Conservation (phyloP, 345 rosid species). For the Pugionium cornutum region DNA sequence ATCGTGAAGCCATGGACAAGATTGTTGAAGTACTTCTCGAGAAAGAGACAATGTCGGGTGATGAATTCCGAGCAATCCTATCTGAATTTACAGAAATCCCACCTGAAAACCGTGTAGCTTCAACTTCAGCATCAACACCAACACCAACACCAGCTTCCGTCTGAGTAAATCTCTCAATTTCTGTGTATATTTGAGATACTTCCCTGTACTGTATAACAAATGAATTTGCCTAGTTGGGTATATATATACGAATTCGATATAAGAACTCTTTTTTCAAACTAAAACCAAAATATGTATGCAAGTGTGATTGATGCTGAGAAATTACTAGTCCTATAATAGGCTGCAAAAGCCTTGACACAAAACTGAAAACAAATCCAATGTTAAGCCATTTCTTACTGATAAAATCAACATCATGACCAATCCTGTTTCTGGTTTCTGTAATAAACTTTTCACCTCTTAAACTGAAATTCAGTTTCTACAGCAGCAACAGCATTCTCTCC, state of each 20-base stretch:
- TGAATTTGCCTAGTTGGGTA: not conserved
- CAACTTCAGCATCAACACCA: conserved; percentile 38
- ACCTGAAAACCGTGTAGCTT: conserved; percentile 70
- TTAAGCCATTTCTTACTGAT: not conserved
- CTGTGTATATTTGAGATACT: conserved; percentile 32
- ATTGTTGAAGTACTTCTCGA: conserved; percentile 87
- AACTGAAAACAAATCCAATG: not conserved
- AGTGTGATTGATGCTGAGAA: too few relatives aligned
- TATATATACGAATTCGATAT: too few relatives aligned
- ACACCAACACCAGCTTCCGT: conserved; percentile 47
- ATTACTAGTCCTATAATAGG: too few relatives aligned
- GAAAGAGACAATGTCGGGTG: conserved; percentile 85
- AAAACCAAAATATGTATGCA: too few relatives aligned
- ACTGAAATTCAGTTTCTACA: too few relatives aligned
- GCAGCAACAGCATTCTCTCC: not conserved
- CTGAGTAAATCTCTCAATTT: conserved; percentile 17
- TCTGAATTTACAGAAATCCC: conserved; percentile 92
- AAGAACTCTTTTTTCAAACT: too few relatives aligned
- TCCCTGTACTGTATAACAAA: conserved; percentile 24
- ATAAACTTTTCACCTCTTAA: too few relatives aligned
- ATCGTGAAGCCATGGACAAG: conserved; percentile 97
- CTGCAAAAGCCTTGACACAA: not conserved
- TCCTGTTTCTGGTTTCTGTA: too few relatives aligned
- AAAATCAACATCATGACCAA: too few relatives aligned
- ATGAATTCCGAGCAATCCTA: conserved; percentile 90